Evolutionary conservation across 2,329 filamentous ascomycete genomes (phyloP), one percentile per base, ranked within the genome.

Genomic region (Colletotrichum gloeosporioides): DNA sequence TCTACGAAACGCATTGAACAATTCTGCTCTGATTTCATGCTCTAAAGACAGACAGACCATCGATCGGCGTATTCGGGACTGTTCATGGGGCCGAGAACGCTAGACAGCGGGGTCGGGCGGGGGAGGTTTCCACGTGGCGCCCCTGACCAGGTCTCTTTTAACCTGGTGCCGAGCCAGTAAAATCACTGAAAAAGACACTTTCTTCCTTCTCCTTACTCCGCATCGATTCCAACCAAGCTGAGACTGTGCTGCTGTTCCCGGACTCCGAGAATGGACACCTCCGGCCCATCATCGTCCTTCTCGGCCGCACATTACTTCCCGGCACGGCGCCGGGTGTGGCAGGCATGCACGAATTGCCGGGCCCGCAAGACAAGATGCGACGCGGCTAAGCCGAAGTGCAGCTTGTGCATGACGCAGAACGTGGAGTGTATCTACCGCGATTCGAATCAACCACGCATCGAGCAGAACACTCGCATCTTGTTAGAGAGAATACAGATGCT

Each of bases 281-380:
- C 65, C 29, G 29, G 39, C 31, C 25, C 74, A 25, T 74, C 75
- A 8, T 75, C 75, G 9, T 71, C 67, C 15, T 76, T 74, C 67
- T 62, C 75, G 22, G 44, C 72, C 13, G 65, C 76, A 9, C 78
- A 77, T 53, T 73, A 65, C 69, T 73, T 73, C 8, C 66, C 71
- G 31, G 66, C 57, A 59, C 71, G 78, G 18, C 75, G 79, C 25
- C 75, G 79, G 39, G 79, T 77, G 12, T 73, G 75, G 63, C 82
- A 83, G 65, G 82, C 82, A 27, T 83, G 82, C 36, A 78, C 78
- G 3, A 82, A 82, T 16, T 83, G 82, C 61, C 80, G 81, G 7
- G 74, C 78, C n/a, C 80, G 82, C 29, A 83, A 83, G 73, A 82
- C 80, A 4, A 79, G 82, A 3, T 83, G 82, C 59, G 82, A 83